Conservation (phyloP, 176 grass and related monocot species). For the Typha latifolia region DNA sequence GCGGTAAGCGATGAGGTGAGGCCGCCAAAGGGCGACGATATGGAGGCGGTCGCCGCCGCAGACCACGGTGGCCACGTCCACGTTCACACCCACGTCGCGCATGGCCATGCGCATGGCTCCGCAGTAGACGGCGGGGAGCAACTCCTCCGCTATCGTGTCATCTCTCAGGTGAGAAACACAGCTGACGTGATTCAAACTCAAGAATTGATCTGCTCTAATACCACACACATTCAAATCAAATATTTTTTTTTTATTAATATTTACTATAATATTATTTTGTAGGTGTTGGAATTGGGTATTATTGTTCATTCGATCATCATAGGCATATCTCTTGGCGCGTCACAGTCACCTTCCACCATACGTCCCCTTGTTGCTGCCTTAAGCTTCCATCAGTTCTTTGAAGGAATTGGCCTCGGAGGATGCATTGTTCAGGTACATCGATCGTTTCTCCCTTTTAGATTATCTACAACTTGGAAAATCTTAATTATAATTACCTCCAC, state of each 20-base stretch:
- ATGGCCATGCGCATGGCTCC: conserved; percentile 6
- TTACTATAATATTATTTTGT: no score
- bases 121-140: conserved; percentile 18
- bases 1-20: neutral
- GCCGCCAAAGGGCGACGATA: neutral
- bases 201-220: neutral
- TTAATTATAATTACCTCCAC: no score
- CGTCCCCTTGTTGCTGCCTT: conserved; percentile 49
- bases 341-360: conserved; percentile 34
- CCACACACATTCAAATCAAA: neutral
- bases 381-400: conserved; percentile 75
- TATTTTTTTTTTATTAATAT: no score
- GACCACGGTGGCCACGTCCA: neutral
- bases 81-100: conserved; percentile 18
- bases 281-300: conserved; percentile 66
- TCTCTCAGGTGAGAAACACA: conserved; percentile 43
- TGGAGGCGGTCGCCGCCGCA: neutral
- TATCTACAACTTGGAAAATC: no score
- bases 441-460: conserved; percentile 11
- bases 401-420: conserved; percentile 71
- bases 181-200: neutral
- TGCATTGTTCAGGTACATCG: conserved; percentile 54
- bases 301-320: conserved; percentile 84
- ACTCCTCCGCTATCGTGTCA: conserved; percentile 52
- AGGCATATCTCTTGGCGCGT: conserved; percentile 56